phyloP scores from a whole-genome alignment of 2,329 filamentous ascomycete genomes.

The Bisporella sp. region DNA sequence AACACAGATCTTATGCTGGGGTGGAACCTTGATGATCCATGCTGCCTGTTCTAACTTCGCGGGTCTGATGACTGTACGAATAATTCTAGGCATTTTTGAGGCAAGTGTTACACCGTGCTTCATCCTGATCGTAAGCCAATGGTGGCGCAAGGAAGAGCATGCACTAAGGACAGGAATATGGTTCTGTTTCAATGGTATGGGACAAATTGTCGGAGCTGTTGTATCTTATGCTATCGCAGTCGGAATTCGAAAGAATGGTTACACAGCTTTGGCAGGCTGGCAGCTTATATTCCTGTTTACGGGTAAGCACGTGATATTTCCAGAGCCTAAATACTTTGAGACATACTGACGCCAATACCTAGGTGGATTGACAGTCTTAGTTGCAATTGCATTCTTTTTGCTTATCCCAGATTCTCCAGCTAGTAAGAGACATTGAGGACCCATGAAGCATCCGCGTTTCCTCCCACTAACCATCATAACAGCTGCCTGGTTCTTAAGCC shows the following conservation, averaged over 20 bases:
- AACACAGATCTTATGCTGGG: slow-evolving; percentile 56
- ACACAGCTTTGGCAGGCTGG: slow-evolving; percentile 45
- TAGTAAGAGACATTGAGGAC: no score
- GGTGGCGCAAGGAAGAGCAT: slow-evolving; percentile 67
- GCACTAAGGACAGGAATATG: slow-evolving; percentile 55
- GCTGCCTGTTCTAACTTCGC: slow-evolving; percentile 53
- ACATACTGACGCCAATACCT: no score
- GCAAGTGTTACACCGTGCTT: slow-evolving; percentile 63
- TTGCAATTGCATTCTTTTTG: no score
- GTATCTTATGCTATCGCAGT: slow-evolving; percentile 54
- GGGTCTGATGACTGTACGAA: slow-evolving; percentile 56
- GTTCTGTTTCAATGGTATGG: slow-evolving; percentile 62
- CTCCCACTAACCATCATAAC: no score
- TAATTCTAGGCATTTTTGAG: slow-evolving; percentile 64
- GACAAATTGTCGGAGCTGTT: slow-evolving; percentile 55
- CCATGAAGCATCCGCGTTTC: no score
- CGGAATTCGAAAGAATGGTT: slow-evolving; percentile 39
- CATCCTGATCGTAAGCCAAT: slow-evolving; percentile 60
- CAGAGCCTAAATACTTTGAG: no score
- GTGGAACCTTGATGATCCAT: slow-evolving; percentile 51
- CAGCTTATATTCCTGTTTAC: slow-evolving; percentile 46
- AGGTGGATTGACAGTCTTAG: no score
- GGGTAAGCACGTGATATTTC: no score
- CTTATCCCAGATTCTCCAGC: no score
- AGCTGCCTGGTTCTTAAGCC: slow-evolving; percentile 35